These are phyloP conservation scores for Venturiaceae sp. DNA, from an alignment of 2,329 filamentous ascomycete genomes.

Conservation along the genomic window DNA sequence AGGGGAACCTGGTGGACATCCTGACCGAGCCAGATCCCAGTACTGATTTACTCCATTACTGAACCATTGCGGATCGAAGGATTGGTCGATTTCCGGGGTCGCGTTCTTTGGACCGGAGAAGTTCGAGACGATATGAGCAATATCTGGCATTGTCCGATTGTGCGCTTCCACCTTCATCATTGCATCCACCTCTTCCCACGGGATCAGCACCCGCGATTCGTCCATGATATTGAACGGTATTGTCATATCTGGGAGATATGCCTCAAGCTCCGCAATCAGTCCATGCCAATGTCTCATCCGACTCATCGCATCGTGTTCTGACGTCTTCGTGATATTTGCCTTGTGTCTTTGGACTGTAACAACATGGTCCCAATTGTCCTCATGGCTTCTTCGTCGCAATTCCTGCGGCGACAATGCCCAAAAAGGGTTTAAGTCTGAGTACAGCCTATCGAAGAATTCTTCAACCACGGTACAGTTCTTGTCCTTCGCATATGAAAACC, in stretches of 20 bases:
- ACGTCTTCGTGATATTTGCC: constrained; percentile 20
- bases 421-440: constrained; percentile 38
- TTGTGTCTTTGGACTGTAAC: constrained; percentile 30
- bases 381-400: constrained; percentile 26
- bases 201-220: constrained; percentile 10
- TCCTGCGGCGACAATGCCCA: constrained; percentile 34
- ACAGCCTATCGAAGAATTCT: constrained; percentile 42
- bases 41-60: constrained; percentile 23
- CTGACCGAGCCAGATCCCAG: constrained; percentile 32
- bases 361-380: constrained; percentile 25
- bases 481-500: constrained; percentile 34
- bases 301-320: constrained; percentile 16
- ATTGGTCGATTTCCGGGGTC: constrained; percentile 3
- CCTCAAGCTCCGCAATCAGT: constrained; percentile 14
- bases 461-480: constrained; percentile 35
- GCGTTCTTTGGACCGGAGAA: constrained; percentile 17
- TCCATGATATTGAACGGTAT: constrained; percentile 11
- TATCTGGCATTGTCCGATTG: constrained; percentile 18
- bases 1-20: constrained; percentile 28
- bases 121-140: constrained; percentile 17
- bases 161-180: constrained; percentile 24
- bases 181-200: constrained; percentile 14
- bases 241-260: constrained; percentile 10
- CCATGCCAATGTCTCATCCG: constrained; percentile 33
- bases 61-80: constrained; percentile 17